A percentile compares a stretch with the other conserved stretches of the same genome.
phyloP scores from a whole-genome alignment of 768 basidiomycete species.

The Pisolithus albus region DNA sequence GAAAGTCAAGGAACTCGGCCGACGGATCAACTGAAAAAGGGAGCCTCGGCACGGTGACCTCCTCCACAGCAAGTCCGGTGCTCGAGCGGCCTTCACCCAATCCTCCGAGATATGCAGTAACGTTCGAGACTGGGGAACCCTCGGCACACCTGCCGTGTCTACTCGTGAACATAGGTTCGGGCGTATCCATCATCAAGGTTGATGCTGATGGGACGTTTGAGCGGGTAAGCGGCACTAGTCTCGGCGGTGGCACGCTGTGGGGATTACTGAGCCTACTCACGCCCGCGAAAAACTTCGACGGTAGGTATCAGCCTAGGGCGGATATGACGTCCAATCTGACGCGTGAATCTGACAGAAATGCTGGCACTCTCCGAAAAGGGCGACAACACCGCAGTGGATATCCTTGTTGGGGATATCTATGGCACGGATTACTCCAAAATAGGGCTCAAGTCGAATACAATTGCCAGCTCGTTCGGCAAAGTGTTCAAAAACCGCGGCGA shows the following conservation, averaged over 20 bases:
- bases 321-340: not conserved
- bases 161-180: slow-evolving; percentile 96
- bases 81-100: slow-evolving; percentile 86
- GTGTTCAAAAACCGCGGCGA: slow-evolving; percentile 84
- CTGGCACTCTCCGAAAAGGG: slow-evolving; percentile 87
- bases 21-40: slow-evolving; percentile 1
- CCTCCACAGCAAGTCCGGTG: slow-evolving; percentile 9
- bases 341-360: slow-evolving; percentile 65
- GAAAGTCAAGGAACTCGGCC: slow-evolving; percentile 3
- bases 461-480: slow-evolving; percentile 97
- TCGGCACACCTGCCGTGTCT: slow-evolving; percentile 90
- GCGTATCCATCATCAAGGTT: slow-evolving; percentile 95
- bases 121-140: slow-evolving; percentile 74
- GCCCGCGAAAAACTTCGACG: slow-evolving; percentile 93
- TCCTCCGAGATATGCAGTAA: slow-evolving; percentile 83
- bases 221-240: slow-evolving; percentile 92
- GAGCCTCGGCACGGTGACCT: slow-evolving; percentile 6
- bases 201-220: slow-evolving; percentile 94
- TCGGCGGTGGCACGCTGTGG: slow-evolving; percentile 98
- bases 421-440: slow-evolving; percentile 95
- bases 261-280: slow-evolving; percentile 90
- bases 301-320: slow-evolving; percentile 43
- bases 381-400: slow-evolving; percentile 91
- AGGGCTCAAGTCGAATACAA: slow-evolving; percentile 95
- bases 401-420: slow-evolving; percentile 99